Percentiles rank a stretch among this genome's conserved stretches.
These are phyloP conservation scores for Penicillium rolfsii DNA, from an alignment of 2,329 filamentous ascomycete genomes.

Conservation along the genomic window DNA sequence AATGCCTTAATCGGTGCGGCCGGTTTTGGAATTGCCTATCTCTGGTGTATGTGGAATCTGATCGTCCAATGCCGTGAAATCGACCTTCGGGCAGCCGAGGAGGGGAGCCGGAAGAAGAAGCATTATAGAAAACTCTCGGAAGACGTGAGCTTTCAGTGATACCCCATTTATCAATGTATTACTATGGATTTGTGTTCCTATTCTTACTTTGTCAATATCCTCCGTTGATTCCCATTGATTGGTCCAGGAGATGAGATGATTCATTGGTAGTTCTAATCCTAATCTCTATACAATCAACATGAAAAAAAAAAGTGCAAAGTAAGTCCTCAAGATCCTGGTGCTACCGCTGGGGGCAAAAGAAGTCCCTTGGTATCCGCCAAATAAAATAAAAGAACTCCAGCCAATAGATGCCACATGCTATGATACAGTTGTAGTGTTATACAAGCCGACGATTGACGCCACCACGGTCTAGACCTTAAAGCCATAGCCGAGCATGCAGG, in stretches of 20 bases:
- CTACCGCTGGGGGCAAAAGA: background rate
- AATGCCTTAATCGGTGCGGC: slow-evolving; percentile 86
- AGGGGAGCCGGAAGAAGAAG: slow-evolving; percentile 40
- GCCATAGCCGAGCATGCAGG: slow-evolving; percentile 90
- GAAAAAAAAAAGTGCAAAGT: background rate
- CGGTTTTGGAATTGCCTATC: slow-evolving; percentile 83
- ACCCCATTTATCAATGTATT: slow-evolving; percentile 26
- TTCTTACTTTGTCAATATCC: background rate
- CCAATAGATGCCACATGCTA: slow-evolving; percentile 29
- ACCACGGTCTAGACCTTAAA: slow-evolving; percentile 63
- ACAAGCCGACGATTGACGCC: slow-evolving; percentile 9
- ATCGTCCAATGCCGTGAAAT: slow-evolving; percentile 38
- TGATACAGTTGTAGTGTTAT: slow-evolving; percentile 26
- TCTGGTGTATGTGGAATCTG: slow-evolving; percentile 82
- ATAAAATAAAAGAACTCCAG: slow-evolving; percentile 23
- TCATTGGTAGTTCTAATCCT: slow-evolving; percentile 14
- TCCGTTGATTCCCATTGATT: background rate
- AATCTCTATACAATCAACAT: slow-evolving; percentile 2
- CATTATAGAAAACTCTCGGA: slow-evolving; percentile 29
- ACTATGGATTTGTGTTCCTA: background rate
- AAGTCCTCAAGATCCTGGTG: background rate
- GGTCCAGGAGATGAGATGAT: slow-evolving; percentile 25
- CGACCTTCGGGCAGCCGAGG: slow-evolving; percentile 28
- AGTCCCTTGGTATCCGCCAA: slow-evolving; percentile 13
- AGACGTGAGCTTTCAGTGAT: slow-evolving; percentile 29